Evolutionary conservation across 73 alveolate genomes (phyloP), one percentile per base, ranked within the genome.

Genomic region (Blepharisma stoltei): DNA sequence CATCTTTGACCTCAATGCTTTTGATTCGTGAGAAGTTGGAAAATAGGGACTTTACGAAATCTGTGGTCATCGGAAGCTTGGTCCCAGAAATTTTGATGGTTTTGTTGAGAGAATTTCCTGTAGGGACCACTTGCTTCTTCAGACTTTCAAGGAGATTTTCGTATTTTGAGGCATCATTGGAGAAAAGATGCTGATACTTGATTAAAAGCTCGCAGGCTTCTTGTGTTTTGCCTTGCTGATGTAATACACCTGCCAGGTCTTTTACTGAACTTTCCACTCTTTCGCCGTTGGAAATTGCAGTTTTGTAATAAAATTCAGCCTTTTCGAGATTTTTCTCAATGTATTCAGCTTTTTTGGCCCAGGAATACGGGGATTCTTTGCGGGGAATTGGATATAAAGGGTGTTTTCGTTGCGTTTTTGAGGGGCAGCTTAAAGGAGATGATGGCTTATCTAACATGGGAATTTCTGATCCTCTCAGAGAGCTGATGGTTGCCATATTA

Each of bases 221-320:
- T 14, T 52, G 23, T 52, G 67, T 52, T 3, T 20, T 52, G 18
- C 67, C 67, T 52, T 52, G 23, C 23, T 52, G 67, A 3, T 52
- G 67, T 52, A 52, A 52, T 20, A 52, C 67, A n/a, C 67, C 67
- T n/a, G 67, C 67, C 23, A 52, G 23, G 23, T 52, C 67, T 52
- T 52, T 52, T 14, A 52, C 23, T 52, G 67, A 14, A 20, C 67
- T 52, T 52, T 52, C 18, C 32, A 52, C 23, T 52, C 67, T 52
- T 20, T 52, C 67, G 18, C 23, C 23, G 23, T 52, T 52, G 23
- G 18, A 20, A 52, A 52, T 52, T 52, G 67, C 67, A n/a, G 67
- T 20, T 52, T 52, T 52, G 23, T 52, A 52, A n/a, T n/a, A 52
- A 52, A n/a, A 14, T 52, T 52, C 67, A 52, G 67, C 67, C 23